Evolutionary conservation across 2,329 filamentous ascomycete species (phyloP), one percentile per base, ranked within the genome.

Genomic region (Elsinoe australis): DNA sequence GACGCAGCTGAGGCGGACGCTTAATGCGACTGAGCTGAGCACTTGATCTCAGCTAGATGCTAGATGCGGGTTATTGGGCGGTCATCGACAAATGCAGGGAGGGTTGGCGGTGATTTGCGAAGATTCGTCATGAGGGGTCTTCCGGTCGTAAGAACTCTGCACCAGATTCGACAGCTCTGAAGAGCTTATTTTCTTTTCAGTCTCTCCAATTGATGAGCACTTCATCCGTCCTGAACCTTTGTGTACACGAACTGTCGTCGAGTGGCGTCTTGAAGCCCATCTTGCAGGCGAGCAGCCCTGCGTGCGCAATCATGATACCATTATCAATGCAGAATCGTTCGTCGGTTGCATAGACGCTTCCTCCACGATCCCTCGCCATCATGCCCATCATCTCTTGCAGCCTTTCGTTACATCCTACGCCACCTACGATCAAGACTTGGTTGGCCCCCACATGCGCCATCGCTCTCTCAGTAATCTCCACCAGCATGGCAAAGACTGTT

Each of bases 301-400:
- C 92, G 65, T 98, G 90, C 1, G 92, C 92, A 70, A 98, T 98
- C 92, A 98, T 98, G 62, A 98, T 96, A 41, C 92, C 92, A 60
- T 98, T 98, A 67, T 98, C 92, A 58, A 98, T 98, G 64, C 92
- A 98, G 65, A 95, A 98, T 36, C 92, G 76, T 72, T 98, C 92
- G 64, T 98, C 92, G 0, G 90, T 96, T 18, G 92, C 89, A 68
- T 85, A 95, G 3, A 96, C 87, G 59, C 80, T 89, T 3, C 92
- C 92, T 47, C 88, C 87, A 29, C 92, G 73, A 64, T 95, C 89
- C 35, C 73, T 73, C 12, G 89, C 90, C 92, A 98, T 98, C 38
- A 84, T 73, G 12, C 87, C 89, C 92, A 98, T 98, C 92, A 98
- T 98, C 59, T 94, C 80, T 71, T 98, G 92, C 56, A 98, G 64